Evolutionary conservation across 257 asterid genomes (phyloP), one percentile per base, ranked within the genome.

Genomic region (Schizonepeta tenuifolia): DNA sequence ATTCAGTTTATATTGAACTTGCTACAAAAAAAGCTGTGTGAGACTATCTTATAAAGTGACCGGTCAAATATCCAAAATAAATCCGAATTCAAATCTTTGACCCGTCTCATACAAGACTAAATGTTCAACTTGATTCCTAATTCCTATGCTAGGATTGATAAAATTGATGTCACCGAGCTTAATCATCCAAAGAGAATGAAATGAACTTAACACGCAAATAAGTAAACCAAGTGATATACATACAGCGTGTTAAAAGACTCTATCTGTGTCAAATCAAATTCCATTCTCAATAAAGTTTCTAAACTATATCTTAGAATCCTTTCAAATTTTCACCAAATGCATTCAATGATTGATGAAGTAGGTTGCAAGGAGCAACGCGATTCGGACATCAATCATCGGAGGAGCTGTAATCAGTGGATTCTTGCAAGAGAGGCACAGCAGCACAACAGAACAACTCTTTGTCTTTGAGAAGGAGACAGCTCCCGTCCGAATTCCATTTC

Each of bases 401-500:
- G 81, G 95, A 95, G 81, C 98, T 92, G 74, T 89, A 91, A 69
- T 95, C 97, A 28, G 90, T 95, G 24, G 95, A 88, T 71, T 90
- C 99, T 78, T 90, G 89, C 72, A 92, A 68, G 8, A 84, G n/a
- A 10, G 97, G 97, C 72, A 90, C 72, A 40, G 97, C 89, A 64
- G 96, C 99, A 67, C 97, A 95, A 78, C 99, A 95, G 74, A 95
- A 92, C 10, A 67, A 71, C 47, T 92, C 99, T 88, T 92, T 95
- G 86, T 92, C 97, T 72, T 84, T 90, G 65, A 92, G 86, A 57
- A 91, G 85, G 78, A 95, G 90, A 77, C 96, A 88, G 82, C 96
- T 92, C 73, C 98, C 99, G 53, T 88, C 87, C 0, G 77, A 77
- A 74, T 89, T 94, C 99, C 99, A 94, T 80, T 86, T 91, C 78